Evolutionary conservation across 352 stramenopile genomes (phyloP).

Genomic region (Saprolegnia parasitica): DNA sequence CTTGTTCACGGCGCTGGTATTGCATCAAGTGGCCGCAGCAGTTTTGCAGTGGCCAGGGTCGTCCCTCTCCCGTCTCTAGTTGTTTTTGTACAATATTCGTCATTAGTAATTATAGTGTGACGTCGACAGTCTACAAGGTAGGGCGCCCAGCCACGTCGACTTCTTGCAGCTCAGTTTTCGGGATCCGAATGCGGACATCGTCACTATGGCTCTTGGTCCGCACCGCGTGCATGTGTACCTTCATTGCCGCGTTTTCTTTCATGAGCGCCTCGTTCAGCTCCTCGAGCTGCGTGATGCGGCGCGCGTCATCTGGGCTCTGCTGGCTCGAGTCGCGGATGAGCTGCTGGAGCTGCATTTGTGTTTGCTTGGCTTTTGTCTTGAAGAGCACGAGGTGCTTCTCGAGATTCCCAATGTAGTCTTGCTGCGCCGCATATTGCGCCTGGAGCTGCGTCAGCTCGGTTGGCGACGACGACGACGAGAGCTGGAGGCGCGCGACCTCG

Average conservation of each 20-base stretch:
- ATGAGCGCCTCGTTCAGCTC: conserved; percentile 67
- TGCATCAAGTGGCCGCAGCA: neutral
- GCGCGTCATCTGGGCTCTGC: conserved; percentile 37
- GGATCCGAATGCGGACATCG: conserved; percentile 22
- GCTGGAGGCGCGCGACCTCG: conserved; percentile 34
- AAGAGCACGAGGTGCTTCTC: conserved; percentile 85
- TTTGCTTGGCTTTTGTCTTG: conserved; percentile 82
- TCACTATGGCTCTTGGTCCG: conserved; percentile 11
- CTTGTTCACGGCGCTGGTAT: neutral
- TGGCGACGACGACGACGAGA: too few relatives aligned
- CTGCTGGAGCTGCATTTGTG: conserved; percentile 76
- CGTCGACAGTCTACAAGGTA: neutral
- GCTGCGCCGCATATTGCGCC: conserved; percentile 64
- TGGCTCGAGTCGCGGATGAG: conserved; percentile 59
- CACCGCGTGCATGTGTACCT: conserved; percentile 15
- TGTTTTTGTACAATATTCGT: too few relatives aligned
- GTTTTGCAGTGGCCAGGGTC: neutral
- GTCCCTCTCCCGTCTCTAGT: neutral
- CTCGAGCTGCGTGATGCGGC: conserved; percentile 65
- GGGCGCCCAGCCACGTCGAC: neutral
- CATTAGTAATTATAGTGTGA: neutral
- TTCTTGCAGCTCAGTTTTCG: conserved; percentile 25
- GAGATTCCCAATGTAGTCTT: conserved; percentile 75
- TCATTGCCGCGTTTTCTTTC: conserved; percentile 42
- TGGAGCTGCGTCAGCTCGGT: conserved; percentile 42